phyloP scores from a whole-genome alignment of 495 filamentous ascomycete genomes.

The Hyaloscypha bicolor region DNA sequence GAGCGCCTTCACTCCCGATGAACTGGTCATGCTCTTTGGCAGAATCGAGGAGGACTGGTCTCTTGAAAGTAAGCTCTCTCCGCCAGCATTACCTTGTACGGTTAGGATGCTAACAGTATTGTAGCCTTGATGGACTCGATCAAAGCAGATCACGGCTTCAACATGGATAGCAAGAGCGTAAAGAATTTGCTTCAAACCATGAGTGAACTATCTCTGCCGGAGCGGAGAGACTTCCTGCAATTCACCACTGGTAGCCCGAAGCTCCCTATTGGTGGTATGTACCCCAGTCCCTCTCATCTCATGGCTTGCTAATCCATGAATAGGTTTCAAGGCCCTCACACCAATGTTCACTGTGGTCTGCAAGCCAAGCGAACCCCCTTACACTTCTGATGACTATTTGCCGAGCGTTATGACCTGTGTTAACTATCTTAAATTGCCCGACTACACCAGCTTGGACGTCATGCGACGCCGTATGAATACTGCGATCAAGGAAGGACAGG shows the following conservation, averaged over 20 bases:
- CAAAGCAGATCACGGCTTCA: conserved; percentile 99
- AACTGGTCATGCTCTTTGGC: conserved; percentile 96
- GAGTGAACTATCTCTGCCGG: conserved; percentile 76
- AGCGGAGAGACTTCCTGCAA: conserved; percentile 94
- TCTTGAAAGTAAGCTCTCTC: conserved; percentile 75
- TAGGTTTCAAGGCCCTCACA: conserved; percentile 94
- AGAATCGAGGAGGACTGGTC: conserved; percentile 96
- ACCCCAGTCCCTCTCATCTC: not conserved
- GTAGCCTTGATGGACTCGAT: conserved; percentile 94
- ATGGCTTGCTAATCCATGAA: conserved; percentile 22
- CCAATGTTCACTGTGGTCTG: conserved; percentile 99
- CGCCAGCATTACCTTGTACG: conserved; percentile 22
- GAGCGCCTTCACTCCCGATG: conserved; percentile 92
- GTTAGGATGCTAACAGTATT: conserved; percentile 19
- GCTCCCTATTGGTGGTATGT: conserved; percentile 94
- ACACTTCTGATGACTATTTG: conserved; percentile 93
- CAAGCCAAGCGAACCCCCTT: conserved; percentile 93
- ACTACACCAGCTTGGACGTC: conserved; percentile 82
- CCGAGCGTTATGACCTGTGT: conserved; percentile 99
- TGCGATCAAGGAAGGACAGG: conserved; percentile 96
- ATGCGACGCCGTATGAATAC: conserved; percentile 75
- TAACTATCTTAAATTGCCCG: conserved; percentile 98
- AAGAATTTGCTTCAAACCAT: conserved; percentile 92
- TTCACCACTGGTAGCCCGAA: conserved; percentile 99
- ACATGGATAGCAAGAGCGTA: conserved; percentile 98